Base-by-base conservation (phyloP, 2,329 filamentous ascomycete species). In the Didymella keratinophila region DNA sequence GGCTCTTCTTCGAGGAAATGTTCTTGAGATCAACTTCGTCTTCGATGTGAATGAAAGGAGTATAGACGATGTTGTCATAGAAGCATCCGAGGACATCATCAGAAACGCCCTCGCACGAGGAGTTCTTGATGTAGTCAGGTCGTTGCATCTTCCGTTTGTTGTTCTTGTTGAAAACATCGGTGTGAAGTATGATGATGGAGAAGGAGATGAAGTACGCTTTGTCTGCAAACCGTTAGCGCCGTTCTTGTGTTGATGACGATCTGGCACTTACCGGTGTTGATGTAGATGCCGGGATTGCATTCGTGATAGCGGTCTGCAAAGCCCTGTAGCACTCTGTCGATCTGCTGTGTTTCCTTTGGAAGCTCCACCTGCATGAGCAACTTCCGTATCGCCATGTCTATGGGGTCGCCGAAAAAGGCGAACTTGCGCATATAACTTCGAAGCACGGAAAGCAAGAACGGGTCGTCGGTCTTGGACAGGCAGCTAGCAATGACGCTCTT, bases 111-210 rank as follows among this genome's bases (percentile, higher is more conserved):
- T 98, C 93, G 3, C 91, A 93, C 21, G 88, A 88, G 0, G 93
- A 96, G 74, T 98, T 98, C 78, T 96, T 97, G 67, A 98, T 84
- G 77, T 99, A 99, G 71, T 98, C 95, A 0, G 85, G 80, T 73
- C 96, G 96, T 72, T 96, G 93, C 95, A 99, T 99, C 78, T 99
- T 99, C 76, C 95, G 87, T 80, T 98, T 98, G 80, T 98, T 98
- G 81, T 98, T 99, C 79, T 96, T 97, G 82, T 99, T 99, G 86
- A 98, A 98, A n/a, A 96, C 92, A 73, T 99, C 95, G 0, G 95
- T 98, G 70, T 99, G 95, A 32, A 99, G 82, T 67, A 99, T 97
- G 59, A 99, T 86, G 56, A 99, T 87, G 2, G 94, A 98, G 74
- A 99, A 99, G 16, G 94, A 93, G 64, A 98, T 94, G 71, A 98